phyloP scores from a whole-genome alignment of 495 filamentous ascomycete species.

The Penicillium parvum region DNA sequence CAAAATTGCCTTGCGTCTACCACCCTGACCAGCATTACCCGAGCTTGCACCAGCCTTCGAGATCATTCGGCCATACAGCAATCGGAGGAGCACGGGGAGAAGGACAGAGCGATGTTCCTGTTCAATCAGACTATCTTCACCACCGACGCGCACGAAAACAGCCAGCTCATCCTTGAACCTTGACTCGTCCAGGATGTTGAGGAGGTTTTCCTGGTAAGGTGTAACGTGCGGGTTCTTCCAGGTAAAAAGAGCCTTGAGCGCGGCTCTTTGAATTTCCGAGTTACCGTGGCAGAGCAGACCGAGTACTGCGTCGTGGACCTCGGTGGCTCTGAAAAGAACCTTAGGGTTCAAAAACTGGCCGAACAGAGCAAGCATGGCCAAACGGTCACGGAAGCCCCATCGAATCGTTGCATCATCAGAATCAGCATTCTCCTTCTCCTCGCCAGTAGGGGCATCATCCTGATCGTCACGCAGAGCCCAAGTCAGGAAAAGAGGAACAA shows the following conservation, averaged over 20 bases:
- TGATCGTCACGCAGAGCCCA: slow-evolving; percentile 59
- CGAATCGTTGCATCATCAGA: slow-evolving; percentile 23
- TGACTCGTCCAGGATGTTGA: slow-evolving; percentile 85
- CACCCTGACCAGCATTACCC: slow-evolving; percentile 52
- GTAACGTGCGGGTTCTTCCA: slow-evolving; percentile 77
- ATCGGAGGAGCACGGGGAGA: slow-evolving; percentile 78
- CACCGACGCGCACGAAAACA: slow-evolving; percentile 67
- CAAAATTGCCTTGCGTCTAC: slow-evolving; percentile 64
- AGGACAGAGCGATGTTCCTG: slow-evolving; percentile 63
- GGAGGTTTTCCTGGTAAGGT: slow-evolving; percentile 80
- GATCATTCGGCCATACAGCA: slow-evolving; percentile 86
- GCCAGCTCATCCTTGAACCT: slow-evolving; percentile 88
- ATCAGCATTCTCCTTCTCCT: slow-evolving; percentile 11
- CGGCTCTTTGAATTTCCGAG: slow-evolving; percentile 76
- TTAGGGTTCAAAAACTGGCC: slow-evolving; percentile 78
- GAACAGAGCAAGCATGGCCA: slow-evolving; percentile 77
- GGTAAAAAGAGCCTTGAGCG: slow-evolving; percentile 78
- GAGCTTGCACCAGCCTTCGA: slow-evolving; percentile 64
- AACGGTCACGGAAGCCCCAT: slow-evolving; percentile 68
- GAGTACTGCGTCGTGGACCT: slow-evolving; percentile 71
- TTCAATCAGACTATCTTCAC: slow-evolving; percentile 70
- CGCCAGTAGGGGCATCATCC: slow-evolving; percentile 34
- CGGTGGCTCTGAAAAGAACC: slow-evolving; percentile 69
- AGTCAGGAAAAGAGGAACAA: slow-evolving; percentile 80
- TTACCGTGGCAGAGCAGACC: slow-evolving; percentile 79